These are phyloP conservation scores for Adansonia madagascariensis DNA, from an alignment of 441 rosid genomes.

Conservation along the genomic window DNA sequence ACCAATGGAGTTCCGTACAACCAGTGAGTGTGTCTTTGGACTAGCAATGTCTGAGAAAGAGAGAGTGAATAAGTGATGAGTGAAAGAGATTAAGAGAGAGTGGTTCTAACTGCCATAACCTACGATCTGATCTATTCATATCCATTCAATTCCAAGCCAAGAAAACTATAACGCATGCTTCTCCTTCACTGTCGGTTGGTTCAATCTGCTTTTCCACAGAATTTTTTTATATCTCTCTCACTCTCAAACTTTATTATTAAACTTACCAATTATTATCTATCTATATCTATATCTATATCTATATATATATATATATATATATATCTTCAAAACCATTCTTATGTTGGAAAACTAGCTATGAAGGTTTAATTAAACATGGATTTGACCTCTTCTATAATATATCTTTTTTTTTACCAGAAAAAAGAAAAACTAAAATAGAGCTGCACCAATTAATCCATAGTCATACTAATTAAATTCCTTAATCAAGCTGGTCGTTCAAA, in stretches of 20 bases:
- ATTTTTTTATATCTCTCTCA: slow-evolving; percentile 16
- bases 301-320: no score
- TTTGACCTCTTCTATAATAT: slow-evolving; percentile 1
- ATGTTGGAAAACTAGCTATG: no score
- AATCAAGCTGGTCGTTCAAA: not conserved
- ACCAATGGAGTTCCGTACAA: slow-evolving; percentile 35
- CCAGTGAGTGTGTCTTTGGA: not conserved
- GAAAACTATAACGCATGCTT: slow-evolving; percentile 41
- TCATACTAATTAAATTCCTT: not conserved
- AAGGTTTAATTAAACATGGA: not conserved
- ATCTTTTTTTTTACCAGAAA: not conserved
- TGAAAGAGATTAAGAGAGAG: slow-evolving; percentile 26
- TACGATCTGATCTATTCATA: slow-evolving; percentile 37
- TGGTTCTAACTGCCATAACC: slow-evolving; percentile 52
- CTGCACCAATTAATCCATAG: not conserved
- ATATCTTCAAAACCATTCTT: not conserved
- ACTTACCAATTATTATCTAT: slow-evolving; percentile 19
- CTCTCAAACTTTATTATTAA: not conserved
- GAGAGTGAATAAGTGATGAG: slow-evolving; percentile 21
- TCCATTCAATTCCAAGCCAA: slow-evolving; percentile 74
- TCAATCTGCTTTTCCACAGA: slow-evolving; percentile 52
- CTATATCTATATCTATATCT: no score
- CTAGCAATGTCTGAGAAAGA: slow-evolving; percentile 7
- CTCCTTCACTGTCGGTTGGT: slow-evolving; percentile 63
- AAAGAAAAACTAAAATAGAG: not conserved